phyloP scores from a whole-genome alignment of 345 rosid species.

The Salix exigua region DNA sequence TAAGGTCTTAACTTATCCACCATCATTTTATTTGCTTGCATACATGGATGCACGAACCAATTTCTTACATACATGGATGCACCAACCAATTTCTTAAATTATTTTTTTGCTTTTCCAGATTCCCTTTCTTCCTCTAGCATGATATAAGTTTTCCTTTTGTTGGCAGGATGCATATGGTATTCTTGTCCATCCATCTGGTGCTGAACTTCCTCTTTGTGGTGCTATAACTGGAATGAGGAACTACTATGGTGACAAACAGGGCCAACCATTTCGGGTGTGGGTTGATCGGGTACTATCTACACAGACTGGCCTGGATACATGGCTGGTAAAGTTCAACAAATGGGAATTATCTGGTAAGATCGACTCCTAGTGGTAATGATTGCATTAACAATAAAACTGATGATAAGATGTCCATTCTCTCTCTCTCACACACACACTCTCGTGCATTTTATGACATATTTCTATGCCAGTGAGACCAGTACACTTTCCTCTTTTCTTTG shows the following conservation, averaged over 20 bases:
- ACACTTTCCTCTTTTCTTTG: background rate
- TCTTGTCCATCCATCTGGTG: constrained; percentile 71
- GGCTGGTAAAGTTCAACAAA: constrained; percentile 70
- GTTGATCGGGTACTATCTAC: constrained; percentile 63
- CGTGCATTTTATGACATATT: background rate
- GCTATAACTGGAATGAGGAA: constrained; percentile 44
- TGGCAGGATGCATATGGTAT: constrained; percentile 58
- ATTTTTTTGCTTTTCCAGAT: background rate
- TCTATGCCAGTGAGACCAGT: background rate
- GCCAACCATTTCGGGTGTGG: constrained; percentile 73
- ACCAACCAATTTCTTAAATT: too few relatives aligned
- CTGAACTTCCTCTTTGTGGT: constrained; percentile 51
- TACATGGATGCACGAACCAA: background rate
- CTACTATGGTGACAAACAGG: constrained; percentile 72
- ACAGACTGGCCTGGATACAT: constrained; percentile 52
- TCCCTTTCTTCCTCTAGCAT: background rate
- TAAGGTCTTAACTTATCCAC: background rate
- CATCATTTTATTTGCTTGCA: background rate
- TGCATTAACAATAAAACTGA: background rate
- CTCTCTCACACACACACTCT: background rate
- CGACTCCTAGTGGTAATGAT: background rate
- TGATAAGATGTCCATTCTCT: background rate
- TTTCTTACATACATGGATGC: background rate
- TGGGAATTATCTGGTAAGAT: constrained; percentile 73
- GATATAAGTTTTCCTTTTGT: background rate